phyloP scores from a whole-genome alignment of 495 filamentous ascomycete genomes.

The Penicillium psychrofluorescens region DNA sequence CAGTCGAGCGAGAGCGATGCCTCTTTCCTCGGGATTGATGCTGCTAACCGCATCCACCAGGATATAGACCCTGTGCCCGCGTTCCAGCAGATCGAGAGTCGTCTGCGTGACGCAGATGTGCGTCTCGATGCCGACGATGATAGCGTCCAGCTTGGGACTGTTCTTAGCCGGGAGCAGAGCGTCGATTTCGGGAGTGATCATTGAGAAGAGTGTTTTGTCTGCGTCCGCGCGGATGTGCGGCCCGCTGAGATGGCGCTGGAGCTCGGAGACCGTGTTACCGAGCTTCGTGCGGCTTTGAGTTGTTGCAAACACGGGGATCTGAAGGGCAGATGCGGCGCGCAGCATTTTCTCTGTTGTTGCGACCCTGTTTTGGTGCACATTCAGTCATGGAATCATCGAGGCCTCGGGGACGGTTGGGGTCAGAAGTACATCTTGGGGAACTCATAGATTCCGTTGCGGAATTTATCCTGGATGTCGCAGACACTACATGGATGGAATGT shows the following conservation, averaged over 20 bases:
- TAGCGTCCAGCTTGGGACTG: conserved; percentile 21
- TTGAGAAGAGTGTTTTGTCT: conserved; percentile 89
- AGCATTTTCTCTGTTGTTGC: conserved; percentile 36
- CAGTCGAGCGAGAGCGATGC: conserved; percentile 69
- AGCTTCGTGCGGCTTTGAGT: conserved; percentile 74
- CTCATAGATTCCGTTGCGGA: conserved; percentile 72
- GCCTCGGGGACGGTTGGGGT: not conserved
- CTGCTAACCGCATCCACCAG: conserved; percentile 88
- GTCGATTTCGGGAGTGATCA: conserved; percentile 52
- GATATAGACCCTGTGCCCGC: conserved; percentile 77
- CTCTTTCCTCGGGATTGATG: conserved; percentile 74
- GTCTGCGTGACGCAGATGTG: conserved; percentile 97
- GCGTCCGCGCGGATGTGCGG: conserved; percentile 43
- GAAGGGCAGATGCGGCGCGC: conserved; percentile 48
- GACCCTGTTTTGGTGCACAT: conserved; percentile 10
- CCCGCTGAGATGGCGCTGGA: conserved; percentile 35
- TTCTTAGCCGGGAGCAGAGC: conserved; percentile 20
- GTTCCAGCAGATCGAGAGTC: conserved; percentile 65
- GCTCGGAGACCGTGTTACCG: conserved; percentile 69
- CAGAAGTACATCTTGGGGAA: conserved; percentile 65
- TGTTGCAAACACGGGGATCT: conserved; percentile 73
- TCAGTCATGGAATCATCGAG: not conserved
- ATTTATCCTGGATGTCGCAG: conserved; percentile 95
- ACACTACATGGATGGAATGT: conserved; percentile 46
- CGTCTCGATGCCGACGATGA: conserved; percentile 74